Conservation (phyloP, 1,284 basidiomycete species). For the Fomes fomentarius region DNA sequence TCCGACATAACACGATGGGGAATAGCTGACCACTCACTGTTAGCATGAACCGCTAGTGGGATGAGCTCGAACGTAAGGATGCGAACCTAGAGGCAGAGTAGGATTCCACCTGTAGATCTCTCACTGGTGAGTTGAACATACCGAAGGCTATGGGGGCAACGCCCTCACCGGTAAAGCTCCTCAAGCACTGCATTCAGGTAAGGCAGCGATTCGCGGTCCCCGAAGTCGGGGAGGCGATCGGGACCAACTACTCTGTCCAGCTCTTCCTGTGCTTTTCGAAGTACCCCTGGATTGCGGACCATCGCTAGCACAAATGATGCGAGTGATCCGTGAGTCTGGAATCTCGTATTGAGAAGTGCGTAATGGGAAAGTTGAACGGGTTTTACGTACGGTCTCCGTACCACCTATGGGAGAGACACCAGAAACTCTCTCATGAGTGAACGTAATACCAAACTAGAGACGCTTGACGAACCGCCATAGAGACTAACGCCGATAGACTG, state of each 20-base stretch:
- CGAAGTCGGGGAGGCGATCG: constrained; percentile 21
- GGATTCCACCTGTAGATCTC: constrained; percentile 15
- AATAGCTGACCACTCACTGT: constrained; percentile 4
- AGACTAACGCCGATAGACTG: constrained; percentile 20
- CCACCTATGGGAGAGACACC: constrained; percentile 20
- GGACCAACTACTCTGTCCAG: constrained; percentile 20
- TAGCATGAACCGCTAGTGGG: too few species aligned
- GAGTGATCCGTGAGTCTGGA: constrained; percentile 6
- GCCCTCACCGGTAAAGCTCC: too few species aligned
- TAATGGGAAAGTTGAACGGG: too few species aligned
- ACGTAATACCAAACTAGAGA: neutral
- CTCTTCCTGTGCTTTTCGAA: constrained; percentile 19
- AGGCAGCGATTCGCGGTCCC: constrained; percentile 19
- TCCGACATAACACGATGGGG: constrained; percentile 39
- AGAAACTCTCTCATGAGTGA: neutral
- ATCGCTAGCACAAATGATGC: constrained; percentile 18
- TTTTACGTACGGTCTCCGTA: constrained; percentile 22
- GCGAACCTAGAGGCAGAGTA: constrained; percentile 15
- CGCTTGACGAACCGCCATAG: constrained; percentile 23
- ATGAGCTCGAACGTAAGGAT: neutral
- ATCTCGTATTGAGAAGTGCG: neutral
- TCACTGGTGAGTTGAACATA: too few species aligned
- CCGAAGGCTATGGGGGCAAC: too few species aligned
- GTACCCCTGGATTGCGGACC: constrained; percentile 19
- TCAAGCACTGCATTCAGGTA: constrained; percentile 43